Evolutionary conservation across 352 stramenopile genomes (phyloP).

Genomic region (Halophytophthora batemanensis): DNA sequence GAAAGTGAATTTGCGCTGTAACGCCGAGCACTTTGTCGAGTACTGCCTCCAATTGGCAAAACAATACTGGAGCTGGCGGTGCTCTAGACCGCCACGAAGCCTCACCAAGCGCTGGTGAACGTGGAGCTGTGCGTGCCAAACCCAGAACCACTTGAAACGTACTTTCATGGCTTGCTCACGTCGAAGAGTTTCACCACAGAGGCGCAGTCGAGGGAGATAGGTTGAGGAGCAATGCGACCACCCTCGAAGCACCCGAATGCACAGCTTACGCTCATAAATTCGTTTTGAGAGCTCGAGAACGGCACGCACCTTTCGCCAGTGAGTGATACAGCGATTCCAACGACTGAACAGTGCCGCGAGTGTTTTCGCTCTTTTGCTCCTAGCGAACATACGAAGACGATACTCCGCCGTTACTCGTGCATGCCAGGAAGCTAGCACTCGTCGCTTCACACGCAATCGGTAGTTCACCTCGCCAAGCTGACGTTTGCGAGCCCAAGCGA

Average conservation of each 20-base stretch:
- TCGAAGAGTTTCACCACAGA: slow-evolving; percentile 10
- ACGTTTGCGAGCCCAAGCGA: slow-evolving; percentile 8
- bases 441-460: slow-evolving; percentile 9
- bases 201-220: slow-evolving; percentile 4
- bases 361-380: neutral
- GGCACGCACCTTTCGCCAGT: slow-evolving; percentile 25
- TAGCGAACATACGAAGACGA: slow-evolving; percentile 2
- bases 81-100: slow-evolving; percentile 3
- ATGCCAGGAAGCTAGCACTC: slow-evolving; percentile 16
- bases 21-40: slow-evolving; percentile 5
- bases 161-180: slow-evolving; percentile 7
- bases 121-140: slow-evolving; percentile 13
- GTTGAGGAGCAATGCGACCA: slow-evolving; percentile 15
- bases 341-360: slow-evolving; percentile 7
- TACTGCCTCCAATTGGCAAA: slow-evolving; percentile 19
- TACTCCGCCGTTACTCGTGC: slow-evolving; percentile 6
- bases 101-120: slow-evolving; percentile 5
- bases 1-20: slow-evolving; percentile 32
- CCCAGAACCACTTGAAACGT: slow-evolving; percentile 2
- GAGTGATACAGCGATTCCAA: slow-evolving; percentile 21
- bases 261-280: slow-evolving; percentile 19
- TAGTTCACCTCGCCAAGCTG: slow-evolving; percentile 5
- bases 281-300: slow-evolving; percentile 17
- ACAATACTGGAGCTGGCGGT: neutral
- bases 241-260: slow-evolving; percentile 13